Evolutionary conservation across 169 alveolate species (phyloP), one percentile per base, ranked within the genome.

Genomic region (Cytauxzoon felis): DNA sequence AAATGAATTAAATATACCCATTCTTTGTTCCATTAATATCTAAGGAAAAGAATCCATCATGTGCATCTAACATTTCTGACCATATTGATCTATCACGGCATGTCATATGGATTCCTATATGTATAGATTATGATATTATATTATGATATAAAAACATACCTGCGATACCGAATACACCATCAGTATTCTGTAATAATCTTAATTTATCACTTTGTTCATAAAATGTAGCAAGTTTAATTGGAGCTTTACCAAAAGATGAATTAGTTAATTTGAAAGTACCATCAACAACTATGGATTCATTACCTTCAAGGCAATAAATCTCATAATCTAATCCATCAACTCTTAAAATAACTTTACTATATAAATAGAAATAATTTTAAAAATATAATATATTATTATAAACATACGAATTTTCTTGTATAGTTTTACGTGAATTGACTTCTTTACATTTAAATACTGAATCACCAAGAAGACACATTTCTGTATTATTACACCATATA

Each of bases 401-500:
- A 43, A 71, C 75, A 38, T 71, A 80, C 60, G 45, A 58, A 5
- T 42, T 66, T n/a, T 80, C 81, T 23, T 38, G 47, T 2, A 78
- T 62, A 1, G 38, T 9, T n/a, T 64, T 56, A 27, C 69, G 69
- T 5, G 62, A 65, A 8, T 33, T 32, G 0, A 63, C 84, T 19
- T 60, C 78, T n/a, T 43, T 58, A 33, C 92, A 86, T 24, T 70
- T 56, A 58, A 41, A 86, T 23, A 51, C 73, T 1, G 61, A 41
- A 49, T 51, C 40, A 7, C 83, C 86, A n/a, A 89, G 84, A 6
- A 78, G 62, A 32, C 87, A 78, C 16, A 71, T 60, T 13, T 62
- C 61, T 11, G 38, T 59, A 24, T 75, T 86, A 21, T 70, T 41
- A 30, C 92, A 86, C 92, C 92, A 86, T 1, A 51, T 40, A 8